These are phyloP conservation scores for Myxozyma melibiosi DNA, from an alignment of 805 yeast species.

Conservation along the genomic window DNA sequence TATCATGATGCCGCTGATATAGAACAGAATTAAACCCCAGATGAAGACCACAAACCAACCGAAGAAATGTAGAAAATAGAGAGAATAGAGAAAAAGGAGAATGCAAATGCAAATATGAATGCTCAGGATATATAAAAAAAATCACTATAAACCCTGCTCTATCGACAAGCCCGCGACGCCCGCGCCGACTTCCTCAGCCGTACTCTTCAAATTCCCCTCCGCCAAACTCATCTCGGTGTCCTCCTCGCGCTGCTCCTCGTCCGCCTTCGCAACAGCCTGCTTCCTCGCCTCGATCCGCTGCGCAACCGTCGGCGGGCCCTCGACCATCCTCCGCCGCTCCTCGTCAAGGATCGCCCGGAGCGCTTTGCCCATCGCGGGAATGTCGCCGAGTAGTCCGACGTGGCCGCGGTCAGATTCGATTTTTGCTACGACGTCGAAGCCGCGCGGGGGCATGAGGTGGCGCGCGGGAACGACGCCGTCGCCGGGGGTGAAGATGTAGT, in stretches of 20 bases:
- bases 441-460: constrained; percentile 81
- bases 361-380: constrained; percentile 71
- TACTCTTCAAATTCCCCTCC: background rate
- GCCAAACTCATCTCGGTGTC: background rate
- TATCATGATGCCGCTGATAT: too few species aligned
- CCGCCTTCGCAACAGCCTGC: background rate
- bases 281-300: background rate
- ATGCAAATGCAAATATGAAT: background rate
- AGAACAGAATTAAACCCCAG: too few species aligned
- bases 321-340: constrained; percentile 5
- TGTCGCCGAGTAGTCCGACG: constrained; percentile 75
- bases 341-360: constrained; percentile 60
- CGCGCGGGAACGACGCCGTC: constrained; percentile 89
- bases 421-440: constrained; percentile 71
- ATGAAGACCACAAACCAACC: too few species aligned
- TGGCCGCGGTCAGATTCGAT: constrained; percentile 71
- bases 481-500: constrained; percentile 84
- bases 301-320: background rate
- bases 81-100: too few species aligned
- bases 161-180: background rate
- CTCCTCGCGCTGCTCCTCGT: background rate
- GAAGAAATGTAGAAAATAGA: too few species aligned
- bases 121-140: background rate
- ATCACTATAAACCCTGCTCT: background rate
- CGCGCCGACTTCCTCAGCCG: background rate